These are phyloP conservation scores for Eucalyptus albens DNA, from an alignment of 345 rosid species.

Conservation along the genomic window DNA sequence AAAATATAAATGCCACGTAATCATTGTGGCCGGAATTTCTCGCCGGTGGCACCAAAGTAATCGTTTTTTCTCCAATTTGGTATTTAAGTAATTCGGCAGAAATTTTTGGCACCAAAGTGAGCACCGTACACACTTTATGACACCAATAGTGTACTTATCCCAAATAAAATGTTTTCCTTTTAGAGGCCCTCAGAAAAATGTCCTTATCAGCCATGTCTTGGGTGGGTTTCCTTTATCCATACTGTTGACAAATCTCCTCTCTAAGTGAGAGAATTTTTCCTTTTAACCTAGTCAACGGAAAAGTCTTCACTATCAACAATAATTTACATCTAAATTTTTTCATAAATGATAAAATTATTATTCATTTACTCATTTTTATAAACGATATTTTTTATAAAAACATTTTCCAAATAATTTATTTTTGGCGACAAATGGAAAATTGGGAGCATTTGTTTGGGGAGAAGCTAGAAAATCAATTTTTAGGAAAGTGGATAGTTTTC, in stretches of 20 bases:
- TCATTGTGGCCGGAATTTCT: too few relatives aligned
- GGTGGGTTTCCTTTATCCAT: not conserved
- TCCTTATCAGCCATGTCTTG: not conserved
- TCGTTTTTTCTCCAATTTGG: too few relatives aligned
- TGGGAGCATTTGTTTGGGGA: too few relatives aligned
- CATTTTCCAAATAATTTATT: not conserved
- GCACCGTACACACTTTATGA: too few relatives aligned
- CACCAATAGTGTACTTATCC: too few relatives aligned
- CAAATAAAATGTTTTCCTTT: not conserved
- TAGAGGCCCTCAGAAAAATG: not conserved
- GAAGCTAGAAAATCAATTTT: too few relatives aligned
- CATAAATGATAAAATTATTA: not conserved
- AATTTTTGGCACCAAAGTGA: too few relatives aligned
- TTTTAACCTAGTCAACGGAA: not conserved
- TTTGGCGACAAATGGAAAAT: too few relatives aligned
- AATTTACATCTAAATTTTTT: not conserved
- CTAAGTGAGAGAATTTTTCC: not conserved
- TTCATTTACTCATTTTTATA: not conserved
- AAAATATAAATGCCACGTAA: too few relatives aligned
- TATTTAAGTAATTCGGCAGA: too few relatives aligned
- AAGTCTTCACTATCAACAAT: not conserved
- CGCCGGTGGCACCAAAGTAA: too few relatives aligned
- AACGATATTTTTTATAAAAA: fast-evolving
- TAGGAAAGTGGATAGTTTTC: too few relatives aligned
- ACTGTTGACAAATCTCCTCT: not conserved